phyloP scores from a whole-genome alignment of 208 protist species.

The Wallacemonas sp. region DNA sequence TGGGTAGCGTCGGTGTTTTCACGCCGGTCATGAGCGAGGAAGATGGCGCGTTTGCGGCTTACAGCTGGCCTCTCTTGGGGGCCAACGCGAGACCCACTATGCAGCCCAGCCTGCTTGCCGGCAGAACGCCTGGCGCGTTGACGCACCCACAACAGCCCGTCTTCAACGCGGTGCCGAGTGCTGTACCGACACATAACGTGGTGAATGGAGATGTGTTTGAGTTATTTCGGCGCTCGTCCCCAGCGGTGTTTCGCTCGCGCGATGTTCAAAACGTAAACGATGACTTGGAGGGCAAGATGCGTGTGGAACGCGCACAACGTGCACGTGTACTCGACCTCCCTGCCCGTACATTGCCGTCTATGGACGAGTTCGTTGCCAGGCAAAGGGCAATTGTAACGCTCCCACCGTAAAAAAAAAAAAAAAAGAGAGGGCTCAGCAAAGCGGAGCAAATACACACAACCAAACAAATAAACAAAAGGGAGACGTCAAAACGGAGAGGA shows the following conservation, averaged over 20 bases:
- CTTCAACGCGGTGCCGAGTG: background rate
- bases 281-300: constrained; percentile 36
- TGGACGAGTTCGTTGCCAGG: constrained; percentile 66
- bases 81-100: constrained; percentile 41
- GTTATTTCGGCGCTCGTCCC: constrained; percentile 31
- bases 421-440: too few relatives aligned
- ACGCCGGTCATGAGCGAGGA: constrained; percentile 68
- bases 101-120: background rate
- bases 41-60: constrained; percentile 69
- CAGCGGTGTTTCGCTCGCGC: constrained; percentile 44
- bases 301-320: constrained; percentile 58
- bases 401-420: constrained; percentile 62
- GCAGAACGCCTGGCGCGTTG: constrained; percentile 5
- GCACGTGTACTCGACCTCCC: constrained; percentile 53
- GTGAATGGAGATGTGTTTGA: constrained; percentile 66
- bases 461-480: too few relatives aligned
- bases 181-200: constrained; percentile 43
- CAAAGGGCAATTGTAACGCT: constrained; percentile 68
- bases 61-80: constrained; percentile 59
- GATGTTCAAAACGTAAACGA: constrained; percentile 40
- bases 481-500: too few relatives aligned
- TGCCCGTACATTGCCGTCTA: constrained; percentile 45
- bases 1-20: constrained; percentile 70
- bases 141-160: constrained; percentile 11
- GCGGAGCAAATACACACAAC: too few relatives aligned